Percentiles rank a stretch among this genome's conserved stretches.
These are phyloP conservation scores for Neocatenulostroma microsporum DNA, from an alignment of 2,329 filamentous ascomycete genomes.

Conservation along the genomic window DNA sequence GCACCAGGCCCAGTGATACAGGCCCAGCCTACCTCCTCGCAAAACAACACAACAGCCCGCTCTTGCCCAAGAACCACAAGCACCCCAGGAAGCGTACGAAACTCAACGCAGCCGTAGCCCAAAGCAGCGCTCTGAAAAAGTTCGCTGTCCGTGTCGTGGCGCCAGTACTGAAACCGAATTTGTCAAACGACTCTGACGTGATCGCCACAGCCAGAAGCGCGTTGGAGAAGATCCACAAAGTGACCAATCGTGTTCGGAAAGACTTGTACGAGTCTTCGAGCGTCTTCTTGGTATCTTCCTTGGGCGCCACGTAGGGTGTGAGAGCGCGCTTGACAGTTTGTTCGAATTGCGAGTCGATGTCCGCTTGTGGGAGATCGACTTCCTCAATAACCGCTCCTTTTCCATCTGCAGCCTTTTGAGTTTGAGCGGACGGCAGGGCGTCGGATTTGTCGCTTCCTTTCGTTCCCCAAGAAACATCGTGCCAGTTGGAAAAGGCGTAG, in stretches of 20 bases:
- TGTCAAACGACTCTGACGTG: slow-evolving; percentile 76
- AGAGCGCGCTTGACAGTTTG: slow-evolving; percentile 90
- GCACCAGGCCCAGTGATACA: slow-evolving; percentile 7
- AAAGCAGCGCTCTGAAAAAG: slow-evolving; percentile 91
- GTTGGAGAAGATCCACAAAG: slow-evolving; percentile 96
- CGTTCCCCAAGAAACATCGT: slow-evolving; percentile 99
- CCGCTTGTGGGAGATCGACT: slow-evolving; percentile 91
- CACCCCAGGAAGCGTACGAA: slow-evolving; percentile 87
- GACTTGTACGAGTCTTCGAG: slow-evolving; percentile 98
- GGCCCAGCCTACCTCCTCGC: slow-evolving; percentile 50
- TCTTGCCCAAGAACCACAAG: slow-evolving; percentile 88
- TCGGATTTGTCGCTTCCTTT: slow-evolving; percentile 97
- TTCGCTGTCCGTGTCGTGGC: slow-evolving; percentile 66
- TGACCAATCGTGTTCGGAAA: slow-evolving; percentile 92
- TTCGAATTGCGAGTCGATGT: slow-evolving; percentile 97
- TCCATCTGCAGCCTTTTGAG: slow-evolving; percentile 79
- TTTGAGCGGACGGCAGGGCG: slow-evolving; percentile 79
- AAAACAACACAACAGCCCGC: slow-evolving; percentile 95
- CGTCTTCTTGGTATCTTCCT: slow-evolving; percentile 74
- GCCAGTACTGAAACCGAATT: slow-evolving; percentile 63
- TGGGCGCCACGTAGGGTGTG: slow-evolving; percentile 67
- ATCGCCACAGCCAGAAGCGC: slow-evolving; percentile 76
- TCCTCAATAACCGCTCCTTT: slow-evolving; percentile 87
- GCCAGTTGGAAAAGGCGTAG: slow-evolving; percentile 99
- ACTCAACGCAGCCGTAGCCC: slow-evolving; percentile 76